A percentile compares a stretch with the other conserved stretches of the same genome.
Evolutionary conservation across 1,139 yeast species (phyloP).

Genomic region (Candida buenavistaensis): DNA sequence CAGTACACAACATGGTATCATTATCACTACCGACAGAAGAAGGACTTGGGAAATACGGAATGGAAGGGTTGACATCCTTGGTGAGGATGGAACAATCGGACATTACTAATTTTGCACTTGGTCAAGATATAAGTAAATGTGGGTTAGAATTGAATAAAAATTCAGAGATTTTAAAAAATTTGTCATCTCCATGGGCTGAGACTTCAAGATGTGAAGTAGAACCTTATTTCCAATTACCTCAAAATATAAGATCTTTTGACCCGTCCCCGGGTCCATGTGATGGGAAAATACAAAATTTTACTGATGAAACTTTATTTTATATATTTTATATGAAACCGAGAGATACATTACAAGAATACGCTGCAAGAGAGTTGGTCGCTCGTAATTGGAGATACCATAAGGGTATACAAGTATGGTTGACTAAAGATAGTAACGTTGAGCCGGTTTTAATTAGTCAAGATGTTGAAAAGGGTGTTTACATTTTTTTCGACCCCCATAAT

Average conservation of each 20-base stretch:
- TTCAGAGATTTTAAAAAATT: conserved; percentile 60
- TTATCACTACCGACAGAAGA: conserved; percentile 10
- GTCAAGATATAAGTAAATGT: conserved; percentile 75
- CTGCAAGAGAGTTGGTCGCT: conserved; percentile 84
- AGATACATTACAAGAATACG: conserved; percentile 89
- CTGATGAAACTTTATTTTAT: conserved; percentile 91
- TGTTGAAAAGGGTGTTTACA: conserved; percentile 93
- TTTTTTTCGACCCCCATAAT: conserved; percentile 91
- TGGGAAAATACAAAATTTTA: conserved; percentile 70
- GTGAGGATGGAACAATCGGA: conserved; percentile 69
- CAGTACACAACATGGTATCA: conserved; percentile 8
- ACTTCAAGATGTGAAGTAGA: conserved; percentile 90
- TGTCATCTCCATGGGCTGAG: conserved; percentile 94
- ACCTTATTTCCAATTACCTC: conserved; percentile 69
- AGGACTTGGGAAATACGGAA: conserved; percentile 63
- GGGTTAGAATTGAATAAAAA: conserved; percentile 62
- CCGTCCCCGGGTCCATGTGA: conserved; percentile 53
- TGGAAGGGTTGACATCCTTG: conserved; percentile 69
- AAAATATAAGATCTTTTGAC: conserved; percentile 51
- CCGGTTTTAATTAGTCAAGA: conserved; percentile 83
- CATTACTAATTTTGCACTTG: conserved; percentile 72
- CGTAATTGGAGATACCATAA: conserved; percentile 98
- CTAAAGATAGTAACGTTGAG: conserved; percentile 89
- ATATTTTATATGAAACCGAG: conserved; percentile 93
- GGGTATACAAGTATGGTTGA: conserved; percentile 93